These are phyloP conservation scores for Fonsecaea pugnacius DNA, from an alignment of 2,329 filamentous ascomycete genomes.

Conservation along the genomic window DNA sequence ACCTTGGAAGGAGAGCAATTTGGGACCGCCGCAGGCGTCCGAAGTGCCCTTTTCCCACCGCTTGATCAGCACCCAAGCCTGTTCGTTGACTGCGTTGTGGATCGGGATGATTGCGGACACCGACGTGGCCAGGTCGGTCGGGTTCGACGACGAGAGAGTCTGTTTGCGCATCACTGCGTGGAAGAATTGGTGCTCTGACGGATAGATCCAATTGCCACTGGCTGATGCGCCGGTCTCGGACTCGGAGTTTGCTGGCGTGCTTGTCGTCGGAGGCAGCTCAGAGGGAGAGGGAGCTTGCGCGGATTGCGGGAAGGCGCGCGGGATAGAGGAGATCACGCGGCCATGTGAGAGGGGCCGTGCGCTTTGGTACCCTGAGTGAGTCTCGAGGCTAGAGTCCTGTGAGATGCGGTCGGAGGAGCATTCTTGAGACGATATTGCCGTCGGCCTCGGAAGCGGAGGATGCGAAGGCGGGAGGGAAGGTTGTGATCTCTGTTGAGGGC, in stretches of 20 bases:
- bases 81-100: slow-evolving; percentile 99
- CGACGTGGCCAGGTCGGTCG: slow-evolving; percentile 49
- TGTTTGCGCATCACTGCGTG: slow-evolving; percentile 91
- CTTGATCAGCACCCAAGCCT: slow-evolving; percentile 90
- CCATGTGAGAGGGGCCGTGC: slow-evolving; percentile 62
- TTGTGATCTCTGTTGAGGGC: slow-evolving; percentile 34
- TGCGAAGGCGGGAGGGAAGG: slow-evolving; percentile 38
- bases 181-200: slow-evolving; percentile 96
- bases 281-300: slow-evolving; percentile 30
- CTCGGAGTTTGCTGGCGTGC: slow-evolving; percentile 71
- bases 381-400: slow-evolving; percentile 19
- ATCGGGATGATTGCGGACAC: slow-evolving; percentile 79
- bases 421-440: slow-evolving; percentile 26
- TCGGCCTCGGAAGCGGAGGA: slow-evolving; percentile 38
- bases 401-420: slow-evolving; percentile 39
- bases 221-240: slow-evolving; percentile 72
- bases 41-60: slow-evolving; percentile 70
- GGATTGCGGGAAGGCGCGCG: slow-evolving; percentile 57
- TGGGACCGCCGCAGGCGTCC: slow-evolving; percentile 70
- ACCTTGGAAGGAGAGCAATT: slow-evolving; percentile 81
- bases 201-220: slow-evolving; percentile 94
- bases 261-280: slow-evolving; percentile 39
- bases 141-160: slow-evolving; percentile 54
- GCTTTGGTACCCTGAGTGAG: slow-evolving; percentile 35
- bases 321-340: slow-evolving; percentile 80